Evolutionary conservation across 257 asterid genomes (phyloP).

Genomic region (Ajuga chamaepitys): DNA sequence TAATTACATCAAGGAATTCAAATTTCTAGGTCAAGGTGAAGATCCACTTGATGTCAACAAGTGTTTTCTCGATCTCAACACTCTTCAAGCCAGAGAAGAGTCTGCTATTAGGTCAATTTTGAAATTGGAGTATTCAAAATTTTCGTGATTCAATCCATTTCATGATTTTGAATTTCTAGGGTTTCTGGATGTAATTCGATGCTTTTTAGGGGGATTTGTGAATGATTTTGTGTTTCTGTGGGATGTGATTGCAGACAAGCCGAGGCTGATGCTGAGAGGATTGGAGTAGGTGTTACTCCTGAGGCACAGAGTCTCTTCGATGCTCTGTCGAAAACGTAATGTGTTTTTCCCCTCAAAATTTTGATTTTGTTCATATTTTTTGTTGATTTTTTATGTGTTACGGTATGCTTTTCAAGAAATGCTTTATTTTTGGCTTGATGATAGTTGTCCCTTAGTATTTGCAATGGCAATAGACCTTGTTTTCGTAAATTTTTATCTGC

Average conservation of each 20-base stretch:
- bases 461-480: background rate
- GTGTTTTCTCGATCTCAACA: slow-evolving; percentile 68
- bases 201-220: background rate
- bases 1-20: slow-evolving; percentile 69
- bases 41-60: slow-evolving; percentile 82
- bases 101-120: slow-evolving; percentile 80
- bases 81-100: slow-evolving; percentile 82
- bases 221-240: background rate
- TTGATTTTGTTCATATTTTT: background rate
- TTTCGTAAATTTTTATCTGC: background rate
- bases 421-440: background rate
- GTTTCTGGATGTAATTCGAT: background rate
- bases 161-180: background rate
- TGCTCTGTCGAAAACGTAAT: slow-evolving; percentile 94
- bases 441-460: background rate
- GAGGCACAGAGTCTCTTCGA: slow-evolving; percentile 89
- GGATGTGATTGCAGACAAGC: slow-evolving; percentile 65
- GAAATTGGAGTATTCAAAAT: too few relatives aligned
- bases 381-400: background rate
- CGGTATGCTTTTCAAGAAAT: background rate
- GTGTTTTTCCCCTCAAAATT: background rate
- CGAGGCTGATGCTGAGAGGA: slow-evolving; percentile 81
- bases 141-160: background rate
- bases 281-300: slow-evolving; percentile 91
- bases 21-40: slow-evolving; percentile 65